Evolutionary conservation across 2,329 filamentous ascomycete species (phyloP).

Genomic region (Aspergillus pseudoglaucus): DNA sequence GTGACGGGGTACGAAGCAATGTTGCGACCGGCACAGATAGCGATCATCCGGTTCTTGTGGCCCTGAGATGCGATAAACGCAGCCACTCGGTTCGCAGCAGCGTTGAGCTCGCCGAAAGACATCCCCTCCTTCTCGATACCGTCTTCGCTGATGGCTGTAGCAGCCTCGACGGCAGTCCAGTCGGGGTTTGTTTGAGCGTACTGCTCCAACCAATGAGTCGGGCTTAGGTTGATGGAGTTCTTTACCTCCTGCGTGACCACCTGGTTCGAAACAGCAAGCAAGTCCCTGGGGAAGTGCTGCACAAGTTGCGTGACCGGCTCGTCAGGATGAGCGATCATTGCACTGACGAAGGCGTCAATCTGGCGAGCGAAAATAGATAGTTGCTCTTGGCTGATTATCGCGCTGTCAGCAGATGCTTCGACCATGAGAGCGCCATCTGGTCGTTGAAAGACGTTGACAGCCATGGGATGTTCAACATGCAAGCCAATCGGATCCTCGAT

Average conservation of each 20-base stretch:
- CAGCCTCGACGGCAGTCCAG: conserved; percentile 26
- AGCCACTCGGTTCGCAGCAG: conserved; percentile 18
- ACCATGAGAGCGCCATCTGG: conserved; percentile 15
- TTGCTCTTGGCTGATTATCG: conserved; percentile 22
- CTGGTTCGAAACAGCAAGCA: conserved; percentile 19
- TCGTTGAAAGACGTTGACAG: conserved; percentile 31
- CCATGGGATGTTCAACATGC: conserved; percentile 37
- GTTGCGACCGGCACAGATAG: conserved; percentile 76
- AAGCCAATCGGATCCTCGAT: conserved; percentile 27
- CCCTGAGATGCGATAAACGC: conserved; percentile 17
- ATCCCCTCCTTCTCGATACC: conserved; percentile 17
- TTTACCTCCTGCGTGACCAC: conserved; percentile 12
- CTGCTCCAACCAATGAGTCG: conserved; percentile 23
- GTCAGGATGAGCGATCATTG: conserved; percentile 23
- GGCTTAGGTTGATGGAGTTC: conserved; percentile 15
- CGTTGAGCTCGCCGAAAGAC: conserved; percentile 20
- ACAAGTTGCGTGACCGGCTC: conserved; percentile 16
- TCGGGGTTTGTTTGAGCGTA: conserved; percentile 19
- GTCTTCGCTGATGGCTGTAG: conserved; percentile 12
- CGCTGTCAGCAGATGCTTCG: conserved; percentile 19
- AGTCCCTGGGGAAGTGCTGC: conserved; percentile 13
- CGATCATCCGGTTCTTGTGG: conserved; percentile 56
- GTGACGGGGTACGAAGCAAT: conserved; percentile 78
- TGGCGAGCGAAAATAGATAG: conserved; percentile 23
- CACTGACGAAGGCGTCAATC: conserved; percentile 21